Evolutionary conservation across 2,329 filamentous ascomycete genomes (phyloP), one percentile per base, ranked within the genome.

Genomic region (Pseudogymnoascus sp.): DNA sequence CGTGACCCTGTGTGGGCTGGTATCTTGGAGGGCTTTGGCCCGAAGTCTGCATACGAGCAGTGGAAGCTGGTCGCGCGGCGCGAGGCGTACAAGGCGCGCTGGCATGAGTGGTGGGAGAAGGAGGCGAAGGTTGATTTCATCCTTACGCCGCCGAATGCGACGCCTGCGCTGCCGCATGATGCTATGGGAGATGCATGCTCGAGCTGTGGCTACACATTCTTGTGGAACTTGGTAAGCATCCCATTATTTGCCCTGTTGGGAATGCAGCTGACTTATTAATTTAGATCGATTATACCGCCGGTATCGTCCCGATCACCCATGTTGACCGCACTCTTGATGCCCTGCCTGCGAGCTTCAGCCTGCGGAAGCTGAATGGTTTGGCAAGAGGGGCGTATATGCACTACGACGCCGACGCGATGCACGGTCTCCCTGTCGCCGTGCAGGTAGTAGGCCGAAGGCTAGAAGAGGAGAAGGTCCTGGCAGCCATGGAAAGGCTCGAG

Each of bases 191-290:
- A 93, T 69, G 91, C 91, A 2, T 86, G 95, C 50, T 89, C 88
- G 66, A 91, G 87, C 68, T 97, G 93, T 71, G 92, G 91, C 1
- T 97, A 97, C 72, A 97, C 93, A 0, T 96, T 97, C 73, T 76
- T 96, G 63, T 97, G 95, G 78, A 97, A 97, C 70, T 68, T 97
- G 71, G 87, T 90, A 77, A 76, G 84, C 78, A 6, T 40, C 62
- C 9, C 15, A 44, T 42, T 11, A 26, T 53, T 35, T 63, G 33
- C 33, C 50, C 15, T 15, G 19, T 44, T 9, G 21, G 60, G 47
- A 8, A 62, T 7, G 31, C 44, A 36, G 44, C 17, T 53, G 15
- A 33, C 33, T 11, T 23, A 6, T 35, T 62, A 8, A 26, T 31
- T 62, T 66, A 90, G 85, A 84, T 97, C 60, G 93, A 97, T 73